Evolutionary conservation across 2,329 filamentous ascomycete species (phyloP), one percentile per base, ranked within the genome.

Genomic region (Truncatella angustata): DNA sequence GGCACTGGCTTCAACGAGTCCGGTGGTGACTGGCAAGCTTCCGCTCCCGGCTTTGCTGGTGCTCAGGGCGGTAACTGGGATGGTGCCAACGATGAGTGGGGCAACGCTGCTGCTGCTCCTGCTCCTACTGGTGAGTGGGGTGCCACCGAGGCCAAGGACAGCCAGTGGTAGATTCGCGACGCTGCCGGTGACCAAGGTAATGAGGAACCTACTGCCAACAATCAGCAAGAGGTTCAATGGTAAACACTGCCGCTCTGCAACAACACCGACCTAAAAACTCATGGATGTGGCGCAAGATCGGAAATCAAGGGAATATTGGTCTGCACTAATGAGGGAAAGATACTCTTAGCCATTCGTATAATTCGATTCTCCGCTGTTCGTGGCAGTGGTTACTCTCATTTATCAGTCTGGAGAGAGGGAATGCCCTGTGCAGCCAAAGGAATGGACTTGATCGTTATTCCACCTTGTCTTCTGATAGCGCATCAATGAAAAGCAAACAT

Each of bases 291-390:
- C 46, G 46, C 40, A 43, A 14, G n/a, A 49, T 42, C 36, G 69
- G 70, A 67, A 69, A 69, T 57, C 59, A 63, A 74, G 76, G 73
- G 78, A 74, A 75, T 79, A 79, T 84, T 83, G 80, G 80, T 75
- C 79, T 40, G 87, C 85, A 87, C 91, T 97, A 81, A 97, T 88
- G 92, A 97, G 91, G 93, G 93, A 97, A 97, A 97, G 93, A 97
- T 91, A 96, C 87, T 91, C 82, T 71, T 50, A 72, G 66, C 69
- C 69, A 70, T 74, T 71, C 63, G 57, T 55, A 56, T 51, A 57
- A 56, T 56, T 26, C 54, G 60, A 56, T 59, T 54, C 57, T 59
- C 51, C 48, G 50, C 51, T 52, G 54, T 52, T 59, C 54, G 59
- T 50, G 49, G 54, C 52, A 40, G 51, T 49, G 47, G 39, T 50